Evolutionary conservation across 306 rosid genomes (phyloP), one percentile per base, ranked within the genome.

Genomic region (Crotalaria pallida): DNA sequence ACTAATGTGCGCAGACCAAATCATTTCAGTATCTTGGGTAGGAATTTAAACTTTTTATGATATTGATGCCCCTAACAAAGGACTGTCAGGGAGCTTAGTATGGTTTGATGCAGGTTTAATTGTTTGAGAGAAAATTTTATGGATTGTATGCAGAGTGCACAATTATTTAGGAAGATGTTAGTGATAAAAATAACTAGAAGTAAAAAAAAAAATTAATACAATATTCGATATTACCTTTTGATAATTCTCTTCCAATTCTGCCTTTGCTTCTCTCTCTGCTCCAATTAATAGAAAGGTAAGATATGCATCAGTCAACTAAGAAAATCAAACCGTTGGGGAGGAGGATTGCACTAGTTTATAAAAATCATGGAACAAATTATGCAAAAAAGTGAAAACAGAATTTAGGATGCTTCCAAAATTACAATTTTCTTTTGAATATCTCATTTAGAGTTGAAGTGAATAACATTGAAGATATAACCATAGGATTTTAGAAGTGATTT

Each of bases 141-240:
- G 2, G 6, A 55, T 10, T 55, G 33, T 23, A 26, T 38, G 10
- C n/a, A 51, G 5, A 6, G 11, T 21, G 22, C 12, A 53, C 1
- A 21, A 51, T 4, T 40, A 62, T 23, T 13, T 40, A 24, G 10
- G 2, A 18, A 51, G 26, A 51, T 12, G 6, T 45, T 4, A 44
- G n/a, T 22, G 55, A 24, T 6, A 13, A 52, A 12, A 44, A 58
- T 17, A 21, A 16, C 22, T 5, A 44, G 9, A n/a, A n/a, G n/a
- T n/a, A 3, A 13, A 44, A 22, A 44, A 2, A 6, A 43, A 29
- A 27, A 27, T 21, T 18, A 31, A 67, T 24, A 18, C 34, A 67
- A 5, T 33, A 2, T 33, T 34, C n/a, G 60, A 67, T 23, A 34
- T 68, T 68, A 68, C 73, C 73, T n/a, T 52, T 52, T 68, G 51